Base-by-base conservation (phyloP, 202 grass and related monocot species). In the Zoysia matrella region DNA sequence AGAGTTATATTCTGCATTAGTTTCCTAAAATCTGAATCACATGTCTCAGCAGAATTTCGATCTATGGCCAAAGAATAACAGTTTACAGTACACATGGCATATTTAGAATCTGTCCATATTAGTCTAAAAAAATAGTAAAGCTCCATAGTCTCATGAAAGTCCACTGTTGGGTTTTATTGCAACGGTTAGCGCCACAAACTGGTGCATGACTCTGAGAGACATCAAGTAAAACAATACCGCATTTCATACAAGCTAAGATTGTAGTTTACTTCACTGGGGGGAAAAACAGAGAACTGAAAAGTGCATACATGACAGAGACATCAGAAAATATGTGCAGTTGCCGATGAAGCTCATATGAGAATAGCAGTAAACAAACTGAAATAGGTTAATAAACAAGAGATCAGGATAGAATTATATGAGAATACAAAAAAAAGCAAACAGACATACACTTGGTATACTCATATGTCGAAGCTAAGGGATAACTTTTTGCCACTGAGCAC, bases 341-440 rank as follows among this genome's bases (percentile, higher is more conserved):
- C 52, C 83, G 84, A 88, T 95, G 95, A 67, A 98, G 90, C 72
- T 95, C 95, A 67, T 98, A 95, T 10, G 95, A 85, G 86, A 93
- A 92, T 70, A 98, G 44, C 77, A 98, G 46, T 84, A 91, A 76
- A 87, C 95, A 98, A 82, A 98, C 95, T 98, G 77, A 63, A 49
- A 80, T 11, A 67, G 52, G 11, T 52, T 16, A 72, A 43, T 41
- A 10, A 79, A 50, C 14, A 50, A 3, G 58, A 45, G 42, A 22
- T 9, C 5, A 44, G 14, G 6, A 80, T 41, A 74, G 30, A 70
- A 16, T n/a, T 84, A 49, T 44, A 65, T 65, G 47, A 65, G 75
- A 14, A 14, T 65, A 53, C 40, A 73, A 16, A 5, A 53, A 69
- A 71, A 65, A 76, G 71, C 47, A 4, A 73, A 61, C 5, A 84